Evolutionary conservation across 1,284 basidiomycete species (phyloP), one percentile per base, ranked within the genome.

Genomic region (Cryptococcus jaspeensis): DNA sequence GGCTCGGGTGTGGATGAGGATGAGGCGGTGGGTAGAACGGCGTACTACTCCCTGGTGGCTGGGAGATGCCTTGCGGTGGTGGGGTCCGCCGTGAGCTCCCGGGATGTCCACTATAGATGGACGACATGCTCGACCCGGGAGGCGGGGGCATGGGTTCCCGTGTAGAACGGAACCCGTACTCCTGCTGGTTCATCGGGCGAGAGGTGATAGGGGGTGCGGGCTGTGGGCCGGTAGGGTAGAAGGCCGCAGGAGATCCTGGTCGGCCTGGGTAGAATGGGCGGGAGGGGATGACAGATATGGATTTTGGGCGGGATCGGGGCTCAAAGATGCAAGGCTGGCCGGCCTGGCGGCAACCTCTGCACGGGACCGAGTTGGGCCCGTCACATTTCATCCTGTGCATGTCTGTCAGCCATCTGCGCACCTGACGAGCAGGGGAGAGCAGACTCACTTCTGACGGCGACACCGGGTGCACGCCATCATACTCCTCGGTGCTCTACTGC

Each of bases 401-500:
- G 43, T 6, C 13, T 15, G 32, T 35, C 25, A 28, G 50, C 25
- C 15, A 1, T 18, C 13, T 32, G 9, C 28, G 9, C 28, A 25
- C 40, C 11, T 23, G 25, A 4, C 4, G 28, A 48, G 28, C n/a
- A 23, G 38, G n/a, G 13, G 40, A 37, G 50, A 44, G 22, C n/a
- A 20, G 20, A 63, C 69, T 55, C 55, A 73, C 70, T 72, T 73
- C 58, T 72, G 70, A 48, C 67, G 60, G 22, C 71, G 63, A 56
- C 72, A 72, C 36, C 67, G 58, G 50, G 67, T 67, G 65, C 74
- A 76, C 7, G 74, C 74, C 73, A 74, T 74, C 73, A 76, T 76
- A 48, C 71, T 74, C 35, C 74, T 62, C n/a, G 74, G 74, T 20
- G 71, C 71, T 37, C 73, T 47, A 53, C 65, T 66, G 20, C 65